These are phyloP conservation scores for Quercus wislizeni DNA, from an alignment of 306 rosid genomes.

Conservation along the genomic window DNA sequence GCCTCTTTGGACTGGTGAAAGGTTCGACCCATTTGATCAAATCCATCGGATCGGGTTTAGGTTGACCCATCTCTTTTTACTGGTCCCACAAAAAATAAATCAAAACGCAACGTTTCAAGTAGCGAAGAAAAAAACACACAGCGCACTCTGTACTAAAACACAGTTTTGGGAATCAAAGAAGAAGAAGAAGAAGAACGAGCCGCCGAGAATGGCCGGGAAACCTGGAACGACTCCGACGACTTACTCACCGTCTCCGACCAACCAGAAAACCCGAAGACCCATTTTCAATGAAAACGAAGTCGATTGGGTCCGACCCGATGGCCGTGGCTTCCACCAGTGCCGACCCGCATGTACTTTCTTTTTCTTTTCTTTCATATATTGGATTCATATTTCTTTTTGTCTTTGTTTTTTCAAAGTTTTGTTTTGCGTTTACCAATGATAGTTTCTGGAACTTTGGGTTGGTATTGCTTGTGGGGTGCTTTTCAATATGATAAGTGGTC, in stretches of 20 bases:
- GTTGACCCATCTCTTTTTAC: no score
- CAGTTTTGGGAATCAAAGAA: background rate
- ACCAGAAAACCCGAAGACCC: slow-evolving; percentile 36
- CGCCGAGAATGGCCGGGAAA: slow-evolving; percentile 63
- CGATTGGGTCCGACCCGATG: slow-evolving; percentile 86
- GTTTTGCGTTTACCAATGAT: background rate
- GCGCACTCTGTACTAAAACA: background rate
- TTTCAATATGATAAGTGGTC: background rate
- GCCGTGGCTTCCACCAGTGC: slow-evolving; percentile 83
- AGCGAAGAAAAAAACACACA: background rate
- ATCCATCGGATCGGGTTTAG: no score
- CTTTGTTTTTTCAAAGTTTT: background rate
- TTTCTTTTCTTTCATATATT: background rate
- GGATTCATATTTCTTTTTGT: background rate
- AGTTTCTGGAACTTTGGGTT: background rate
- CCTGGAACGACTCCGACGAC: slow-evolving; percentile 57
- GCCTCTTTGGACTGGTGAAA: no score
- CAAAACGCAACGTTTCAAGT: background rate
- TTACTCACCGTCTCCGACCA: slow-evolving; percentile 63
- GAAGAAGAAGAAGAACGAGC: background rate
- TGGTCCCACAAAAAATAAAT: no score
- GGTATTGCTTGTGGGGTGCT: background rate
- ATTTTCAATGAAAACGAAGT: slow-evolving; percentile 36
- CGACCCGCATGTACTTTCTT: slow-evolving; percentile 71
- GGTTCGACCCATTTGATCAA: no score